Evolutionary conservation across 163 green algal genomes (phyloP).

Genomic region (Scenedesmus sp.): DNA sequence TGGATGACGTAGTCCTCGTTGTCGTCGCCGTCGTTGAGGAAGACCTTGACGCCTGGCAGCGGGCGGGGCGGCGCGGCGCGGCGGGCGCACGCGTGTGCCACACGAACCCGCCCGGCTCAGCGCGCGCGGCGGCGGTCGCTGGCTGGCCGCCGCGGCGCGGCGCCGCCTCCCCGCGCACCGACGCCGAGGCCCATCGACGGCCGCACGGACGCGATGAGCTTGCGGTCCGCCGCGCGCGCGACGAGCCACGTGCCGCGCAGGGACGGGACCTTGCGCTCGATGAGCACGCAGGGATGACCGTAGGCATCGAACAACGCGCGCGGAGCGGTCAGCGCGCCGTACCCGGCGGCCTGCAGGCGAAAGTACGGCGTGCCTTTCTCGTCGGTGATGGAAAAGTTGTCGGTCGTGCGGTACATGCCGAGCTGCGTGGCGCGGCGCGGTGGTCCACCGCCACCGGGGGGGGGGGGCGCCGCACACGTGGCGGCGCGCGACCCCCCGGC

Average conservation of each 20-base stretch:
- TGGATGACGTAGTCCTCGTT: background rate
- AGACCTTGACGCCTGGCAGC: background rate
- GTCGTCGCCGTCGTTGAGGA: background rate
- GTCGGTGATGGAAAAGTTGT: slow-evolving; percentile 22
- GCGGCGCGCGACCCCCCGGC: too few relatives aligned
- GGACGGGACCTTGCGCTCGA: slow-evolving; percentile 11
- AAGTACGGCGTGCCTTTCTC: slow-evolving; percentile 12
- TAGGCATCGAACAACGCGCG: slow-evolving; percentile 9
- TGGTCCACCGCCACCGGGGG: too few relatives aligned
- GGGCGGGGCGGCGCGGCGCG: too few relatives aligned
- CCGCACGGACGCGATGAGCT: background rate
- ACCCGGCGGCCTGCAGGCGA: background rate
- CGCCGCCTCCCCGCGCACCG: slow-evolving; percentile 4
- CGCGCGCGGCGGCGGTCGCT: too few relatives aligned
- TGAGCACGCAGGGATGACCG: background rate
- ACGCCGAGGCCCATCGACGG: background rate
- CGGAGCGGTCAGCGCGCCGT: background rate
- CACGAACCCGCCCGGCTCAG: too few relatives aligned
- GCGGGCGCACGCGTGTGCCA: background rate
- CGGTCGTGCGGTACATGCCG: background rate
- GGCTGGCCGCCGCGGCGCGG: background rate
- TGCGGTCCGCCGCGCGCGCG: background rate
- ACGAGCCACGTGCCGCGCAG: slow-evolving; percentile 18
- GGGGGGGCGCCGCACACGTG: too few relatives aligned
- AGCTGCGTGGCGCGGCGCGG: too few relatives aligned